Evolutionary conservation across 768 basidiomycete genomes (phyloP), one percentile per base, ranked within the genome.

Genomic region (Stropharia rugosoannulata): DNA sequence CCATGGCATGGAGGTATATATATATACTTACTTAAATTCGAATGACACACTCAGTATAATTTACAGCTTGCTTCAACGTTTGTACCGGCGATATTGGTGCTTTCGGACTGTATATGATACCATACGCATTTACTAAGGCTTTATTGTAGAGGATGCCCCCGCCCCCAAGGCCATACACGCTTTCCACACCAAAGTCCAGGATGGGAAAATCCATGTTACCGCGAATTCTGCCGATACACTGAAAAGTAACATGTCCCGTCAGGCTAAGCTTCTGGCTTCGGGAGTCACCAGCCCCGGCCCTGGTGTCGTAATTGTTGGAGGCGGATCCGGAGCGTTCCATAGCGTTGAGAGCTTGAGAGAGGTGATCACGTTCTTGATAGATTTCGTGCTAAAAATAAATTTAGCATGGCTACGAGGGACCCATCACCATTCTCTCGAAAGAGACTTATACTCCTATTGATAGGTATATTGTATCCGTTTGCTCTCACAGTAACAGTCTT

Each of bases 1-100:
- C 90, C 90, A 10, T 94, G 91, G 93, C 92, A 93, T 65, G 92
- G 91, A 78, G 90, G 89, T 89, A 64, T 46, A 71, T 63, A 71
- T 63, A 36, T 25, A 29, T 42, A 46, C 56, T 19, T 8, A 49
- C 37, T 15, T 7, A 12, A n/a, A 36, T 36, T n/a, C 2, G 16
- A 41, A 44, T 22, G 32, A 12, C 7, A 16, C 13, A 54, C 25
- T 38, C 32, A 51, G 19, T 16, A 29, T 37, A 35, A 46, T 43
- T 50, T 22, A 60, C 19, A 90, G 93, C 93, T 32, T 95, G 93
- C 71, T 96, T 94, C 78, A 90, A 89, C 62, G 80, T 91, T 48
- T 87, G 85, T 71, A 90, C 83, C 27, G 90, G 90, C 11, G 91
- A 93, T 62, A 92, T 91, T 37, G 87, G 86, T 87, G 60, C 35